These are phyloP conservation scores for Aspergillus conjunctus DNA, from an alignment of 495 filamentous ascomycete species.

Conservation along the genomic window DNA sequence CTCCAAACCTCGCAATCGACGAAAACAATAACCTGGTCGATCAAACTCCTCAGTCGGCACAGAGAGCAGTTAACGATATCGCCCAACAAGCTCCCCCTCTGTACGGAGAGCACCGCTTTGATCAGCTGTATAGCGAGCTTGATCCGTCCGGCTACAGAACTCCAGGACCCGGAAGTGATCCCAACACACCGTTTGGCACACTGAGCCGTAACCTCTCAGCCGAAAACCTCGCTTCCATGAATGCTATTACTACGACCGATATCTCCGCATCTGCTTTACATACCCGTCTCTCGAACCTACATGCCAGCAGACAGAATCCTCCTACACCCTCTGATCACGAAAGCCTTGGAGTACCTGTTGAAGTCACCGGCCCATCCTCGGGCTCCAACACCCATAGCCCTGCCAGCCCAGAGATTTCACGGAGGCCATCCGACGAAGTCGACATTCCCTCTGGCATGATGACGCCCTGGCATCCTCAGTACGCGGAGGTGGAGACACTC, in stretches of 20 bases:
- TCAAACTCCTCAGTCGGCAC: conserved; percentile 46
- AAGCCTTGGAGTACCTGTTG: conserved; percentile 32
- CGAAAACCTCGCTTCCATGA: conserved; percentile 73
- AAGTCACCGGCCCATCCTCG: conserved; percentile 33
- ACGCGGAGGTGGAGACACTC: conserved; percentile 61
- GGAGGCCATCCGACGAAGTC: conserved; percentile 63
- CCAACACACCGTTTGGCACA: conserved; percentile 72
- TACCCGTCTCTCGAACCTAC: conserved; percentile 62
- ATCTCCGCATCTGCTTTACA: conserved; percentile 60
- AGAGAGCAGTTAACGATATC: conserved; percentile 39
- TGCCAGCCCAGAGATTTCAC: conserved; percentile 46
- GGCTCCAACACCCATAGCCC: conserved; percentile 43
- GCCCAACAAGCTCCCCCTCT: conserved; percentile 73
- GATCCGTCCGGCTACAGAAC: conserved; percentile 77
- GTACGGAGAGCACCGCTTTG: conserved; percentile 84
- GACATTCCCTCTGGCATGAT: conserved; percentile 52
- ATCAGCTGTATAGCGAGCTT: conserved; percentile 85
- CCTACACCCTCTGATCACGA: conserved; percentile 33
- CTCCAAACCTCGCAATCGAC: conserved; percentile 81
- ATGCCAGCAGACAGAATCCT: conserved; percentile 30
- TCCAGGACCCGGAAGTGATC: conserved; percentile 66
- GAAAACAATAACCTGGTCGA: conserved; percentile 73
- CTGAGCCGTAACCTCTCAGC: conserved; percentile 75
- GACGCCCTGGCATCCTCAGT: conserved; percentile 66
- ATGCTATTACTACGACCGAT: conserved; percentile 56